A percentile compares a stretch with the other conserved stretches of the same genome.
Evolutionary conservation across 441 rosid species (phyloP).

Genomic region (Adansonia grandidieri): DNA sequence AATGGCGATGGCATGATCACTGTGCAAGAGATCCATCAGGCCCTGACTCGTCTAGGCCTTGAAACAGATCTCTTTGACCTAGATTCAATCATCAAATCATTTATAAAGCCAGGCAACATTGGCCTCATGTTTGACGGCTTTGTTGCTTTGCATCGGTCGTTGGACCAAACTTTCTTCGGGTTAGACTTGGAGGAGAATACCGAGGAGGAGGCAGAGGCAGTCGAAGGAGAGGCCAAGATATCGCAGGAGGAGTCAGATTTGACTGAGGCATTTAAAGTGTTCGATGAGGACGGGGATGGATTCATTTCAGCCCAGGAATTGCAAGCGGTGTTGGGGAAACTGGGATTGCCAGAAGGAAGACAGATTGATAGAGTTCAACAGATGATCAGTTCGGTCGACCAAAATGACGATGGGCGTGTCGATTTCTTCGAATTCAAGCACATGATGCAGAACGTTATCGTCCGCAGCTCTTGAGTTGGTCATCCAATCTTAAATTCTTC

Average conservation of each 20-base stretch:
- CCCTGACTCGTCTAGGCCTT: constrained; percentile 66
- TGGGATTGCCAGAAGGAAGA: constrained; percentile 72
- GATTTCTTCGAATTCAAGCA: constrained; percentile 90
- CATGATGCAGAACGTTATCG: constrained; percentile 75
- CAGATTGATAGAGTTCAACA: constrained; percentile 69
- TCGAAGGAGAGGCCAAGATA: background rate
- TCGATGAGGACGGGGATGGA: constrained; percentile 90
- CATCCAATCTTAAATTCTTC: background rate
- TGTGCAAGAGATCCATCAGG: constrained; percentile 64
- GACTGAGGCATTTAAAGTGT: constrained; percentile 86
- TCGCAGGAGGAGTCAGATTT: constrained; percentile 68
- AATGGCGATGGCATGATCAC: constrained; percentile 75
- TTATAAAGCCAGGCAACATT: constrained; percentile 54
- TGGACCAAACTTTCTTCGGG: constrained; percentile 58
- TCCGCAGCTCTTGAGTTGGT: constrained; percentile 45
- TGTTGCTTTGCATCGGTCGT: constrained; percentile 57
- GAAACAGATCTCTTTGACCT: constrained; percentile 69
- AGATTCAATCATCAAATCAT: constrained; percentile 55
- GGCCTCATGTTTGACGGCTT: constrained; percentile 76
- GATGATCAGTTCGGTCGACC: constrained; percentile 85
- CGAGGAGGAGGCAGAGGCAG: background rate
- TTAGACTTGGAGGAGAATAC: background rate
- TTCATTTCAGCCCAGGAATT: constrained; percentile 77
- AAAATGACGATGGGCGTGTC: constrained; percentile 77
- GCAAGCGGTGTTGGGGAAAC: constrained; percentile 70